Percentiles rank a stretch among this genome's conserved stretches.
Conservation (phyloP, 129 eudicot genomes). For the Flaveria sonorensis region DNA sequence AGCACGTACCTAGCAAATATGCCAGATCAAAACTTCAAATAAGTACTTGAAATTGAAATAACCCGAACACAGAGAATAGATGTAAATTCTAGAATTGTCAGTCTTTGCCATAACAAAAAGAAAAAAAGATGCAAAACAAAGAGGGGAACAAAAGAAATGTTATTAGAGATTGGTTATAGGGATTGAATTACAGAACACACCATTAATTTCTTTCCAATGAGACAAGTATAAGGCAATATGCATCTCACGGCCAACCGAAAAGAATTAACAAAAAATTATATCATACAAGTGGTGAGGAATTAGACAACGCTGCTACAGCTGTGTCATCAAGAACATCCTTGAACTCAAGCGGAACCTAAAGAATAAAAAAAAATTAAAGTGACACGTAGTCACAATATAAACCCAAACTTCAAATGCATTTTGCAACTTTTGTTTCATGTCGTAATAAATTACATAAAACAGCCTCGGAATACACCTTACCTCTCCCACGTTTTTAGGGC, state of each 20-base stretch:
- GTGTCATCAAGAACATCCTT: constrained; percentile 90
- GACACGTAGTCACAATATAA: constrained; percentile 10
- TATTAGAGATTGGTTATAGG: background rate
- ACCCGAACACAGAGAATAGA: constrained; percentile 25
- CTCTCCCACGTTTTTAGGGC: constrained; percentile 85
- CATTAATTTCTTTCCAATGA: background rate
- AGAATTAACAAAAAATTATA: constrained; percentile 18
- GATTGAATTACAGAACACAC: background rate
- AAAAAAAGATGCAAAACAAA: constrained; percentile 14
- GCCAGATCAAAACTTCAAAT: background rate
- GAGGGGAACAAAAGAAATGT: background rate
- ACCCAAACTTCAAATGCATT: constrained; percentile 13
- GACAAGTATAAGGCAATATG: constrained; percentile 16
- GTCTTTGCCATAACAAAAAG: background rate
- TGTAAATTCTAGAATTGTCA: constrained; percentile 2
- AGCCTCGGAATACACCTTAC: constrained; percentile 42
- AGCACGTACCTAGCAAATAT: constrained; percentile 70
- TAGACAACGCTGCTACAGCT: constrained; percentile 83
- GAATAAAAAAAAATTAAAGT: constrained; percentile 18
- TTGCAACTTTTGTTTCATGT: constrained; percentile 10
- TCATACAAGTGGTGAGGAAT: constrained; percentile 77
- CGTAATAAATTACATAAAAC: constrained; percentile 12
- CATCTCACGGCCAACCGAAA: constrained; percentile 12
- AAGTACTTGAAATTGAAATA: constrained; percentile 17
- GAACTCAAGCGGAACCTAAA: constrained; percentile 89